phyloP scores from a whole-genome alignment of 108 stramenopile genomes.

The Cyclotella baltica region DNA sequence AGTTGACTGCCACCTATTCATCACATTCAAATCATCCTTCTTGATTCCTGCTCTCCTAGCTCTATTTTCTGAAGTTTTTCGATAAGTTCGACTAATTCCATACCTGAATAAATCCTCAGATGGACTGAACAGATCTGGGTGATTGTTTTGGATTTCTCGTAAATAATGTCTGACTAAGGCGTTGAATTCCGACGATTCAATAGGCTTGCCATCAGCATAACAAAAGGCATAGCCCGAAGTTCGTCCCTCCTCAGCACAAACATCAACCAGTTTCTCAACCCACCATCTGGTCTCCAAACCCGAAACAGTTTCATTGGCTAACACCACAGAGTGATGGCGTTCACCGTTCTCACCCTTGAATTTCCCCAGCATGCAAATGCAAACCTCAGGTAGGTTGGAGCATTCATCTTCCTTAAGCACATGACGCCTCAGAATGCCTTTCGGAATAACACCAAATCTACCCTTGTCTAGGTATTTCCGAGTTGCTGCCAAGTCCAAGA shows the following conservation, averaged over 20 bases:
- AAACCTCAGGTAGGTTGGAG: slow-evolving; percentile 2
- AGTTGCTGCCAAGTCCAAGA: not conserved
- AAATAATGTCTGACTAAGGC: slow-evolving; percentile 5
- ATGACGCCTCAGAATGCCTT: not conserved
- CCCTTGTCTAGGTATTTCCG: not conserved
- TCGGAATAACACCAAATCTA: not conserved
- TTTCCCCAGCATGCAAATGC: slow-evolving; percentile 19
- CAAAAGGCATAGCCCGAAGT: not conserved
- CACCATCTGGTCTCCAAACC: slow-evolving; percentile 13
- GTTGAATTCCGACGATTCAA: not conserved
- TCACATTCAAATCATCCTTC: not conserved
- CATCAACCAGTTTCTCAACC: slow-evolving; percentile 14
- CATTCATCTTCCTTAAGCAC: not conserved
- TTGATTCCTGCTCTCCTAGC: not conserved
- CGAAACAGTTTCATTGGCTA: slow-evolving; percentile 10
- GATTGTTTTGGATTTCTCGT: not conserved
- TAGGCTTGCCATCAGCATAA: not conserved
- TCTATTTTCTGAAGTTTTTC: slow-evolving; percentile 11
- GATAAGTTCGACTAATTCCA: not conserved
- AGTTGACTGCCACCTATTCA: slow-evolving; percentile 25
- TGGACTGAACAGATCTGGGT: not conserved
- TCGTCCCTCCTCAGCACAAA: not conserved
- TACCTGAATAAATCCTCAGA: not conserved
- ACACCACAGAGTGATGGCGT: not conserved
- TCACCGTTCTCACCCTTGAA: slow-evolving; percentile 30